Evolutionary conservation across 495 filamentous ascomycete species (phyloP).

Genomic region (Pseudotulostoma volvatum): DNA sequence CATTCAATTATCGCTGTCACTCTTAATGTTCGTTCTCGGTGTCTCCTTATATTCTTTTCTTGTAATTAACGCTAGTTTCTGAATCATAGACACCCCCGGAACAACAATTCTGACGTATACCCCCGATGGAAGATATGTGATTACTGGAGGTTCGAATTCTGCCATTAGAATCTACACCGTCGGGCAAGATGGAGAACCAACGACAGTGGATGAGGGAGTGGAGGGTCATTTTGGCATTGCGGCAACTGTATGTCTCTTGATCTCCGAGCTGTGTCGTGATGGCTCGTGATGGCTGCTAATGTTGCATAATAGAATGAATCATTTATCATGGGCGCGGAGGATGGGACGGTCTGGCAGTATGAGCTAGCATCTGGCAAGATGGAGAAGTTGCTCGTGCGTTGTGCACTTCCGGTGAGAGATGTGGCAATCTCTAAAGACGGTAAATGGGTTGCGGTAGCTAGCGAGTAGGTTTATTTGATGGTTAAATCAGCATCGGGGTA

Average conservation of each 20-base stretch:
- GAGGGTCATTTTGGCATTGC: constrained; percentile 66
- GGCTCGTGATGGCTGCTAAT: too few relatives aligned
- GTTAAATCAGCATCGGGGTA: neutral
- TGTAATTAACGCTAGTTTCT: neutral
- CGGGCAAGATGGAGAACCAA: constrained; percentile 77
- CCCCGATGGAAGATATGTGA: constrained; percentile 47
- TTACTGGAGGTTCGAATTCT: constrained; percentile 84
- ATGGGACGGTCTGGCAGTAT: constrained; percentile 84
- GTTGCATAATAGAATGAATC: constrained; percentile 59
- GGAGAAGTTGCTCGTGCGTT: constrained; percentile 65
- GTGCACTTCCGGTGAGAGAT: constrained; percentile 68
- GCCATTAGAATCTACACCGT: constrained; percentile 80
- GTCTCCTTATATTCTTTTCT: too few relatives aligned
- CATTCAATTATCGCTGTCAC: neutral
- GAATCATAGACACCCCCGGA: constrained; percentile 43
- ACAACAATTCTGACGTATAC: constrained; percentile 51
- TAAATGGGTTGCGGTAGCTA: constrained; percentile 86
- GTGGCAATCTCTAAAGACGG: constrained; percentile 68
- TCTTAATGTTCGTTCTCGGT: too few relatives aligned
- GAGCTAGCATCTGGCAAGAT: constrained; percentile 58
- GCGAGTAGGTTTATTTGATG: constrained; percentile 43
- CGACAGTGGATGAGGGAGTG: constrained; percentile 72
- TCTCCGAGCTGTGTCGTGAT: neutral
- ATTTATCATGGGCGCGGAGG: constrained; percentile 78
- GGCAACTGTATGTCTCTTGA: constrained; percentile 39